Evolutionary conservation across 2,329 filamentous ascomycete species (phyloP).

Genomic region (Ophiostoma australiae): DNA sequence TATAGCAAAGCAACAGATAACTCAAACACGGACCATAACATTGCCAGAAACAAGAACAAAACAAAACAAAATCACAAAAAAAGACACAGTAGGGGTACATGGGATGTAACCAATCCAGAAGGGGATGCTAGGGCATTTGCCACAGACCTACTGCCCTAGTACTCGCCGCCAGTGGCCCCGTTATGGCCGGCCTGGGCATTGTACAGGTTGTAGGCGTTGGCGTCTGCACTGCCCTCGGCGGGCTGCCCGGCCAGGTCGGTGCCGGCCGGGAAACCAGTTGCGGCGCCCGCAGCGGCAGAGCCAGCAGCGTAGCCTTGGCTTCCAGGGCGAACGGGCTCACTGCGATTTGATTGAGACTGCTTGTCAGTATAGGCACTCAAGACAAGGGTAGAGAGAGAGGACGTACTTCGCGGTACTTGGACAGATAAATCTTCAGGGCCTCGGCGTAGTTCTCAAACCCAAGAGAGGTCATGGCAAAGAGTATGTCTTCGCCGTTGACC

Average conservation of each 20-base stretch:
- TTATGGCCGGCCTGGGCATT: slow-evolving; percentile 53
- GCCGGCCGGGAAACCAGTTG: slow-evolving; percentile 43
- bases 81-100: slow-evolving; percentile 2
- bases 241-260: slow-evolving; percentile 41
- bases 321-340: slow-evolving; percentile 49
- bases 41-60: not conserved
- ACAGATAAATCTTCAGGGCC: slow-evolving; percentile 94
- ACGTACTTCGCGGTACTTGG: slow-evolving; percentile 94
- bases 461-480: slow-evolving; percentile 98
- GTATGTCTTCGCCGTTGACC: slow-evolving; percentile 95
- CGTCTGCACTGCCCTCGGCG: slow-evolving; percentile 41
- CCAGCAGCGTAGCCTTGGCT: slow-evolving; percentile 50
- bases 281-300: slow-evolving; percentile 38
- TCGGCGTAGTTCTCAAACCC: slow-evolving; percentile 99
- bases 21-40: not conserved
- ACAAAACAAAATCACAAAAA: not conserved
- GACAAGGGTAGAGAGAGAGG: not conserved
- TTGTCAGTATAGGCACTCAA: not conserved
- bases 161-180: slow-evolving; percentile 48
- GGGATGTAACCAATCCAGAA: not conserved
- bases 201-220: slow-evolving; percentile 47
- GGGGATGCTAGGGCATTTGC: not conserved
- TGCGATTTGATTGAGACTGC: slow-evolving; percentile 73
- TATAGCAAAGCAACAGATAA: not conserved
- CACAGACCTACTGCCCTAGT: not conserved